A percentile compares a stretch with the other conserved stretches of the same genome.
Conservation (phyloP, 2,329 filamentous ascomycete genomes). For the Triangularia verruculosa region DNA sequence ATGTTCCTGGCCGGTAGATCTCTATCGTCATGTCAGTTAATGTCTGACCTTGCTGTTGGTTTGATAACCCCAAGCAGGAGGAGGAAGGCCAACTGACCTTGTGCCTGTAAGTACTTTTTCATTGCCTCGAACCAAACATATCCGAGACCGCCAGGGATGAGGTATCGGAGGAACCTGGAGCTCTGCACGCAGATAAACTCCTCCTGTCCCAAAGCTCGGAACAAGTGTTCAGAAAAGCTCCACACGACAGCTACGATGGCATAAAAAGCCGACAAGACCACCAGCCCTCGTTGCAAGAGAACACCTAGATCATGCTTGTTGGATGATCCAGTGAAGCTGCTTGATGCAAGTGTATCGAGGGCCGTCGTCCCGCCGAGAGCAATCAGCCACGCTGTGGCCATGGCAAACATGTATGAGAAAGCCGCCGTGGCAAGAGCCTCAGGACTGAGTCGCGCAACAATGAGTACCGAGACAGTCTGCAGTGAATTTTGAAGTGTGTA, state of each 20-base stretch:
- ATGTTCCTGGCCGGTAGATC: conserved; percentile 79
- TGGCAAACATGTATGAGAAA: conserved; percentile 92
- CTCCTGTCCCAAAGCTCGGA: conserved; percentile 72
- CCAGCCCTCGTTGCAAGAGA: conserved; percentile 70
- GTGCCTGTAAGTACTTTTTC: conserved; percentile 86
- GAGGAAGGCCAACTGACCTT: conserved; percentile 49
- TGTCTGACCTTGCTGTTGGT: too few relatives aligned
- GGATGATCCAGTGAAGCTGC: conserved; percentile 75
- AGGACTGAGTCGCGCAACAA: conserved; percentile 75
- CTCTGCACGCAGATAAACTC: conserved; percentile 72
- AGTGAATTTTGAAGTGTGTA: conserved; percentile 84
- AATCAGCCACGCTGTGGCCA: conserved; percentile 84
- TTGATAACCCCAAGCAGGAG: too few relatives aligned
- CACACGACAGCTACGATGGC: conserved; percentile 69
- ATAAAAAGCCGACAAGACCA: conserved; percentile 72
- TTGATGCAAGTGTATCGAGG: conserved; percentile 79
- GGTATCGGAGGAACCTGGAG: conserved; percentile 65
- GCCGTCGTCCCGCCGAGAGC: conserved; percentile 83
- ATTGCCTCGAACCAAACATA: conserved; percentile 86
- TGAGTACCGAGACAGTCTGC: conserved; percentile 76
- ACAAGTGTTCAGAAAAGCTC: conserved; percentile 71
- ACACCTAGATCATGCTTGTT: conserved; percentile 77
- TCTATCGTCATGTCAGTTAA: not conserved
- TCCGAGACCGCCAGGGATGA: conserved; percentile 78
- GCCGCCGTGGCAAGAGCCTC: conserved; percentile 78